These are phyloP conservation scores for Clonostachys solani DNA, from an alignment of 2,329 filamentous ascomycete species.

Conservation along the genomic window DNA sequence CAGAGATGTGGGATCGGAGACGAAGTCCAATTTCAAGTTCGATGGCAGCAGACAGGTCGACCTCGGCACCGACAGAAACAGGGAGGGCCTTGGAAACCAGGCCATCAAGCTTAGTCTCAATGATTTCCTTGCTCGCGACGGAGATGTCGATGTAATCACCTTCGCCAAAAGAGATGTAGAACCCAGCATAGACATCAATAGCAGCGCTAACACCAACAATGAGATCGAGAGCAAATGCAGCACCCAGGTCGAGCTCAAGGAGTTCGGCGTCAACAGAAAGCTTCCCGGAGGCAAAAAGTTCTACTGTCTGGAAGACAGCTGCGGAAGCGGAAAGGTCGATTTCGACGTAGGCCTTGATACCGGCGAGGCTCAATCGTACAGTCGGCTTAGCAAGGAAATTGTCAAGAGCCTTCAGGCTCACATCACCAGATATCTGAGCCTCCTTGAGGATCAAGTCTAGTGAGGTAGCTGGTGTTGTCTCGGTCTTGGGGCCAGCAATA, in stretches of 20 bases:
- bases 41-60: constrained; percentile 32
- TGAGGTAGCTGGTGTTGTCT: constrained; percentile 8
- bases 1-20: constrained; percentile 40
- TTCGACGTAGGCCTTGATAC: constrained; percentile 46
- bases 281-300: constrained; percentile 36
- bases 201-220: constrained; percentile 41
- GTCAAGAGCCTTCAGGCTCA: constrained; percentile 36
- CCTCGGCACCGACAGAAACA: constrained; percentile 13
- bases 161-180: constrained; percentile 44
- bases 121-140: constrained; percentile 29
- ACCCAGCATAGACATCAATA: constrained; percentile 41
- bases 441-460: constrained; percentile 15
- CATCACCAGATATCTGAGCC: constrained; percentile 41
- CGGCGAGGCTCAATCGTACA: constrained; percentile 39
- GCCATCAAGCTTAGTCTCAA: constrained; percentile 34
- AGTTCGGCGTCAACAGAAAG: constrained; percentile 32
- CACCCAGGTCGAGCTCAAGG: constrained; percentile 35
- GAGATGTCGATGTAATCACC: constrained; percentile 32
- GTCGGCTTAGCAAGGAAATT: constrained; percentile 31
- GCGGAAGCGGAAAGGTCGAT: constrained; percentile 38
- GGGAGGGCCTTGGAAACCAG: constrained; percentile 16
- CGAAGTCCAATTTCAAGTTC: constrained; percentile 44
- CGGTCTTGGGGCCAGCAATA: constrained; percentile 6
- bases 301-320: constrained; percentile 44
- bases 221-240: constrained; percentile 45